A percentile compares a stretch with the other conserved stretches of the same genome.
phyloP scores from a whole-genome alignment of 148 eudicot genomes.

The Rhododendron williamsianum region DNA sequence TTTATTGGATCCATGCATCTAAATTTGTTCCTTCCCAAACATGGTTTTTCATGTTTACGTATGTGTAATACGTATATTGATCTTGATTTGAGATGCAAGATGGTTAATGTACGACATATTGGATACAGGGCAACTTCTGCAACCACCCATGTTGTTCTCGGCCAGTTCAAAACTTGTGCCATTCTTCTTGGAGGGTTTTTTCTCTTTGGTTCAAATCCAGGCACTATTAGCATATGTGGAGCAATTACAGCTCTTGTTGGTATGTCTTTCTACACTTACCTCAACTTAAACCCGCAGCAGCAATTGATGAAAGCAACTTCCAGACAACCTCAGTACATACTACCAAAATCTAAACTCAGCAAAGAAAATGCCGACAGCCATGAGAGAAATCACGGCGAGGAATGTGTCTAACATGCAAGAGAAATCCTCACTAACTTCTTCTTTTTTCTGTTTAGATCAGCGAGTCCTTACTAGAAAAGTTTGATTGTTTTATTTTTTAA shows the following conservation, averaged over 20 bases:
- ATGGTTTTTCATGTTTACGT: neutral
- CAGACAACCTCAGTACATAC: constrained; percentile 38
- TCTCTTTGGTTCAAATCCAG: constrained; percentile 84
- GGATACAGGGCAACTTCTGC: constrained; percentile 87
- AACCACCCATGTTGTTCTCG: constrained; percentile 82
- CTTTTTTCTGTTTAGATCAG: neutral
- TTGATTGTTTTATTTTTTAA: neutral
- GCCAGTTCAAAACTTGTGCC: constrained; percentile 95
- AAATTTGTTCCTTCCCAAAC: neutral
- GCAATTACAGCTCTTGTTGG: constrained; percentile 73
- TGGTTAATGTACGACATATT: neutral
- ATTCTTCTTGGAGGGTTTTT: constrained; percentile 85
- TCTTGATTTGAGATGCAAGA: neutral
- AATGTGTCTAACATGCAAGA: constrained; percentile 35
- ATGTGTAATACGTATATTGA: neutral
- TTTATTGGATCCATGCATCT: neutral
- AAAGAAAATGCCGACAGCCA: constrained; percentile 53
- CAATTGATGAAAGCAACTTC: constrained; percentile 41
- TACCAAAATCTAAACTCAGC: constrained; percentile 66
- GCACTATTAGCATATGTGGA: constrained; percentile 66
- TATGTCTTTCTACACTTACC: constrained; percentile 79
- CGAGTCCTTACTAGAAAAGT: neutral
- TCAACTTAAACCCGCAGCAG: constrained; percentile 53
- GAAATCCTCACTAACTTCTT: constrained; percentile 3
- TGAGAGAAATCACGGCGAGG: constrained; percentile 34